Evolutionary conservation across 1,139 yeast genomes (phyloP).

Genomic region (Candida smagusa): DNA sequence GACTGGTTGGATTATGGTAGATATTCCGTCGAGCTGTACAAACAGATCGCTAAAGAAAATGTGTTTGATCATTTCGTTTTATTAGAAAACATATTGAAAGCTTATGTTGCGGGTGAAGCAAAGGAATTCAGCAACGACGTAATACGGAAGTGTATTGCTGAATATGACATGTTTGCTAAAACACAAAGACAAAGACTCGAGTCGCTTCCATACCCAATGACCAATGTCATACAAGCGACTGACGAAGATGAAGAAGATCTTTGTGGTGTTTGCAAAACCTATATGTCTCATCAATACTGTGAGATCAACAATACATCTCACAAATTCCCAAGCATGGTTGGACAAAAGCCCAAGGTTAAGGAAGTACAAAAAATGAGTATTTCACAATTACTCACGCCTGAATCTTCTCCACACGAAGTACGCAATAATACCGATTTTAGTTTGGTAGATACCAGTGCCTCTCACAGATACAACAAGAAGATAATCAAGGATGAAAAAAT

Average conservation of each 20-base stretch:
- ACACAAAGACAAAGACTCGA: conserved; percentile 13
- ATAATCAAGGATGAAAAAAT: conserved; percentile 1
- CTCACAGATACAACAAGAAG: conserved; percentile 2
- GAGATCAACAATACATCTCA: conserved; percentile 27
- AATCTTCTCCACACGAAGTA: conserved; percentile 29
- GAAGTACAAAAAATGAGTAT: conserved; percentile 9
- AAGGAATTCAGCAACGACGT: conserved; percentile 11
- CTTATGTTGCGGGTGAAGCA: conserved; percentile 13
- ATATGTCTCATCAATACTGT: conserved; percentile 38
- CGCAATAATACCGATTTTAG: neutral
- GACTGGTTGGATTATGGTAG: conserved; percentile 68
- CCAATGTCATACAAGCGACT: neutral
- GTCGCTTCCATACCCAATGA: conserved; percentile 4
- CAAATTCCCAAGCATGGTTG: conserved; percentile 17
- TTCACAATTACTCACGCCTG: conserved; percentile 35
- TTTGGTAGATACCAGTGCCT: neutral
- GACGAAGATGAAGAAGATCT: conserved; percentile 34
- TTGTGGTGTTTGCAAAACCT: conserved; percentile 41
- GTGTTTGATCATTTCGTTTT: conserved; percentile 49
- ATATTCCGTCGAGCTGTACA: conserved; percentile 55
- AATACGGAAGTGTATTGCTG: conserved; percentile 21
- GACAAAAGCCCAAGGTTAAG: conserved; percentile 3
- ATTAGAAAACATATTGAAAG: conserved; percentile 34
- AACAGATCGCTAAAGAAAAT: conserved; percentile 51
- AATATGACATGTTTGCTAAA: conserved; percentile 23